These are phyloP conservation scores for Globisporangium alternatum DNA, from an alignment of 352 stramenopile genomes.

Conservation along the genomic window DNA sequence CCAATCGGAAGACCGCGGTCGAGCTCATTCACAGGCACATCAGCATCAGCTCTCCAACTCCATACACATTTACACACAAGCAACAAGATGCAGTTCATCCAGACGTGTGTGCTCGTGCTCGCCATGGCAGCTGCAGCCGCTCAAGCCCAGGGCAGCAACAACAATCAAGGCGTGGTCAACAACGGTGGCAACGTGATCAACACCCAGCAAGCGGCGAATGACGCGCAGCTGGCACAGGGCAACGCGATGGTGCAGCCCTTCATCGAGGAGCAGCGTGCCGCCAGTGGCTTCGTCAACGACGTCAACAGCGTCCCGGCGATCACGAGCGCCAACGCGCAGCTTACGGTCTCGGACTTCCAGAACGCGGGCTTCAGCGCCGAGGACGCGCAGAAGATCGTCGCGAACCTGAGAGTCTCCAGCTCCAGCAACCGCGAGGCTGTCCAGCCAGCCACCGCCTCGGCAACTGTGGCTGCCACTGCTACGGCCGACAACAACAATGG, in stretches of 20 bases:
- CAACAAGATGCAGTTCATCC: conserved; percentile 15
- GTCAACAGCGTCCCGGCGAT: neutral
- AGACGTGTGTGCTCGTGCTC: conserved; percentile 10
- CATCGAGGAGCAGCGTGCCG: neutral
- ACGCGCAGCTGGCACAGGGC: neutral
- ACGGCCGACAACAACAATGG: neutral
- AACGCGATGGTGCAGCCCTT: conserved; percentile 20
- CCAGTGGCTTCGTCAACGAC: conserved; percentile 15
- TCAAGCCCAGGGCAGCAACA: neutral
- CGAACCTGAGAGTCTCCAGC: conserved; percentile 1
- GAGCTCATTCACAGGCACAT: conserved; percentile 5
- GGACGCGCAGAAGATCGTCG: conserved; percentile 19
- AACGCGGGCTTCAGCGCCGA: conserved; percentile 18
- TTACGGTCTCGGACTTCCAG: conserved; percentile 20
- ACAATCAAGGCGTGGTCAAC: neutral
- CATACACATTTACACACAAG: neutral
- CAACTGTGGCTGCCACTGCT: neutral
- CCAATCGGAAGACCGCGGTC: conserved; percentile 4
- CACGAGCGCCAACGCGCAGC: neutral
- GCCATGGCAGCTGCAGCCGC: conserved; percentile 3
- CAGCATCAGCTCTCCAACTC: neutral
- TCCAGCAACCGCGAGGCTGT: conserved; percentile 2
- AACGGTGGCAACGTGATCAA: neutral
- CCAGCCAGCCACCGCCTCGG: neutral
- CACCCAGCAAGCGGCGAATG: neutral